These are phyloP conservation scores for Begonia fuchsioides DNA, from an alignment of 306 rosid genomes.

Conservation along the genomic window DNA sequence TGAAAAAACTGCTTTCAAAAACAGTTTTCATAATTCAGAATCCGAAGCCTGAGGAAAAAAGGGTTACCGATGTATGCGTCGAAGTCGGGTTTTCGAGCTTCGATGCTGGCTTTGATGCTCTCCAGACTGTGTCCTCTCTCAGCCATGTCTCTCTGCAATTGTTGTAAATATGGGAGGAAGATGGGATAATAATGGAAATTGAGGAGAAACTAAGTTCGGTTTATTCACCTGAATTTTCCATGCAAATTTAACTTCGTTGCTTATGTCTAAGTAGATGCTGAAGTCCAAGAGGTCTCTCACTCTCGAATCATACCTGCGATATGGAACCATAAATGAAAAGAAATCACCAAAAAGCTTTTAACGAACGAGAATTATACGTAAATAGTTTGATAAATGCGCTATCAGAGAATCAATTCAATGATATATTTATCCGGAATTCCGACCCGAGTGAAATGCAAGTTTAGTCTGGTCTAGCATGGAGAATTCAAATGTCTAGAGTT, in stretches of 20 bases:
- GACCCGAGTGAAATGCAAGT: too few species aligned
- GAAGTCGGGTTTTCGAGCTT: slow-evolving; percentile 94
- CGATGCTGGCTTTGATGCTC: slow-evolving; percentile 97
- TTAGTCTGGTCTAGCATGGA: too few species aligned
- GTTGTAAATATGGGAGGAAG: slow-evolving; percentile 1
- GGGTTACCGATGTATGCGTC: slow-evolving; percentile 78
- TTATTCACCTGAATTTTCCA: slow-evolving; percentile 93
- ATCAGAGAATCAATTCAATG: too few species aligned
- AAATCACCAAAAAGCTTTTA: too few species aligned
- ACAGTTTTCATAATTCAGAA: neutral
- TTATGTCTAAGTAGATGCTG: slow-evolving; percentile 94
- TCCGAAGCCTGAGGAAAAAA: too few species aligned
- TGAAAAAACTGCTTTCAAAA: neutral
- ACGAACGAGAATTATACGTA: too few species aligned
- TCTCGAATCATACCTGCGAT: slow-evolving; percentile 63
- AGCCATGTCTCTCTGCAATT: slow-evolving; percentile 90
- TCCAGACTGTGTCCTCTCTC: slow-evolving; percentile 99
- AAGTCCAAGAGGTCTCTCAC: slow-evolving; percentile 94
- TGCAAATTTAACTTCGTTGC: slow-evolving; percentile 95
- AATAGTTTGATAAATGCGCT: too few species aligned
- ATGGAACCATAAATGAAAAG: too few species aligned
- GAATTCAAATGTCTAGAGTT: too few species aligned
- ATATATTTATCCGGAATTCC: too few species aligned
- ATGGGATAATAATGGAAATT: neutral
- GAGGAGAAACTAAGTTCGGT: neutral